Conservation (phyloP, 352 stramenopile species). For the Phytopythium aichiense region DNA sequence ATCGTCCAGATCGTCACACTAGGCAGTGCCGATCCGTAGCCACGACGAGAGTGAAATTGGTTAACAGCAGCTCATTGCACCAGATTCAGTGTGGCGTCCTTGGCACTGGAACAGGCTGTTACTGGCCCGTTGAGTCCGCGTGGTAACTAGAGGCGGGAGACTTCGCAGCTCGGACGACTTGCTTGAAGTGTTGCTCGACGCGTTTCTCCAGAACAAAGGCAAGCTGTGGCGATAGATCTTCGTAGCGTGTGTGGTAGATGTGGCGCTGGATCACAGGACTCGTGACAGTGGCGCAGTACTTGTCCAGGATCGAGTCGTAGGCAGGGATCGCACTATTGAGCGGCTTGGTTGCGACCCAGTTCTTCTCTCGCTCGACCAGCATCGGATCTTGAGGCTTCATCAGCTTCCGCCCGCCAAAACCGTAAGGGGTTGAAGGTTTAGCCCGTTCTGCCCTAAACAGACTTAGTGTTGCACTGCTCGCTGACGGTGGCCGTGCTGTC, state of each 20-base stretch:
- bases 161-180: constrained; percentile 16
- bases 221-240: constrained; percentile 65
- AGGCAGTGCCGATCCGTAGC: constrained; percentile 7
- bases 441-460: background rate
- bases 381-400: constrained; percentile 18
- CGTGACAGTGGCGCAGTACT: constrained; percentile 74
- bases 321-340: constrained; percentile 47
- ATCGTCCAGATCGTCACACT: constrained; percentile 32
- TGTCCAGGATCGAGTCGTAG: constrained; percentile 81
- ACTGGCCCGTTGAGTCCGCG: background rate
- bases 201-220: constrained; percentile 71
- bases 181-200: constrained; percentile 49
- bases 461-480: constrained; percentile 4
- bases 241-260: constrained; percentile 59
- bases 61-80: background rate
- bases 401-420: constrained; percentile 19
- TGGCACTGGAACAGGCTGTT: background rate
- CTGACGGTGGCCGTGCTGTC: constrained; percentile 18
- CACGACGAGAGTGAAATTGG: background rate
- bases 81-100: background rate
- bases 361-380: constrained; percentile 33
- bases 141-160: background rate
- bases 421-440: constrained; percentile 7
- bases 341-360: constrained; percentile 47
- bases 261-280: constrained; percentile 66